Percentiles rank a stretch among this genome's conserved stretches.
These are phyloP conservation scores for Hyaloscypha variabilis DNA, from an alignment of 495 filamentous ascomycete species.

Conservation along the genomic window DNA sequence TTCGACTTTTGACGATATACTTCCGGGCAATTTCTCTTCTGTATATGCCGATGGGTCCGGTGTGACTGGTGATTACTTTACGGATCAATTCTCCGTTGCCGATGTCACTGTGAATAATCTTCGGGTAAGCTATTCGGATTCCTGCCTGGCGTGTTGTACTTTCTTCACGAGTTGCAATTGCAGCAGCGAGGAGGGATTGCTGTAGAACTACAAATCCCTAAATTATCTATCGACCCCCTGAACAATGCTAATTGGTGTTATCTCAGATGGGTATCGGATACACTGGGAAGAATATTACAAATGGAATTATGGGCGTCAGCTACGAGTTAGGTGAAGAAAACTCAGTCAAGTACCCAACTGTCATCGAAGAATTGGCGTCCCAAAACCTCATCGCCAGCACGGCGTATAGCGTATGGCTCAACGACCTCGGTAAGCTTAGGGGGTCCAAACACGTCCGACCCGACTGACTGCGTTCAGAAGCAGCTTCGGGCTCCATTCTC, in stretches of 20 bases:
- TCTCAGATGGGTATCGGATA: too few relatives aligned
- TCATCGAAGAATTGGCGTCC: conserved; percentile 73
- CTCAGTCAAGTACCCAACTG: conserved; percentile 72
- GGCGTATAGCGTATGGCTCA: conserved; percentile 90
- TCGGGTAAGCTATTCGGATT: conserved; percentile 77
- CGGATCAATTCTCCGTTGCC: conserved; percentile 75
- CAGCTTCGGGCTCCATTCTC: conserved; percentile 74
- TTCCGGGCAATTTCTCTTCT: conserved; percentile 72
- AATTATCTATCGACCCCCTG: too few relatives aligned
- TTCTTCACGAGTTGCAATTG: too few relatives aligned
- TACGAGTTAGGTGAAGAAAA: conserved; percentile 80
- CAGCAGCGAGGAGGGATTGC: too few relatives aligned
- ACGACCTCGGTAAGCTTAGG: conserved; percentile 66
- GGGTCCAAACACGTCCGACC: too few relatives aligned
- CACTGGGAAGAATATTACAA: conserved; percentile 67
- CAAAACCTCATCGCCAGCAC: conserved; percentile 73
- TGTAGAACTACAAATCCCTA: too few relatives aligned
- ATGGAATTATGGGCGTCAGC: conserved; percentile 87
- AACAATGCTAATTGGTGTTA: too few relatives aligned
- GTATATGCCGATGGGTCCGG: conserved; percentile 81
- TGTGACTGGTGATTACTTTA: conserved; percentile 78
- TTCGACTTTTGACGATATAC: conserved; percentile 67
- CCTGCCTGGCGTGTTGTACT: too few relatives aligned
- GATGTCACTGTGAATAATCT: conserved; percentile 64
- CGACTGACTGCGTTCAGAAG: conserved; percentile 36